A percentile compares a stretch with the other conserved stretches of the same genome.
phyloP scores from a whole-genome alignment of 345 rosid species.

The Populus ilicifolia region DNA sequence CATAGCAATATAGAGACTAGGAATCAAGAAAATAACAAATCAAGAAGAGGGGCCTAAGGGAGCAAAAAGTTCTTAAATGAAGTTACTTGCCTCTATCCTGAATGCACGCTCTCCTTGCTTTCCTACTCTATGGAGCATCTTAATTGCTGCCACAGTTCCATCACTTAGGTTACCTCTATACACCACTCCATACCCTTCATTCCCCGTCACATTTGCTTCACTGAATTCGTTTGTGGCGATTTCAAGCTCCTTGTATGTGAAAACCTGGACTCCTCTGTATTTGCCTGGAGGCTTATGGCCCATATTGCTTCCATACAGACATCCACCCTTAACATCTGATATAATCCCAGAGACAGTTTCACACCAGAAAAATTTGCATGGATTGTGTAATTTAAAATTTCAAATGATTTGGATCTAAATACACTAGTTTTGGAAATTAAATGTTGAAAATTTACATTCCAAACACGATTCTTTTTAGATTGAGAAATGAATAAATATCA shows the following conservation, averaged over 20 bases:
- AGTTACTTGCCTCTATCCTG: constrained; percentile 68
- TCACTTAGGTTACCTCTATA: constrained; percentile 65
- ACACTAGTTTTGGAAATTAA: background rate
- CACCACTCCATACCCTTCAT: constrained; percentile 57
- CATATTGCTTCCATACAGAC: constrained; percentile 42
- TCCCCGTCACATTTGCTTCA: constrained; percentile 60
- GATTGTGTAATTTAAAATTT: background rate
- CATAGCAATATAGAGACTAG: background rate
- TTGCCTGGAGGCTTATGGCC: constrained; percentile 21
- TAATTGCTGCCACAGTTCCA: constrained; percentile 78
- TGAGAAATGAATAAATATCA: background rate
- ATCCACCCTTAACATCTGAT: constrained; percentile 57
- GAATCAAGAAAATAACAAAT: constrained; percentile 1
- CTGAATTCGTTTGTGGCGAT: constrained; percentile 55
- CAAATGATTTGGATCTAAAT: background rate
- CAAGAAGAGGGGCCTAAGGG: constrained; percentile 5
- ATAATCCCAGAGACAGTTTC: constrained; percentile 10
- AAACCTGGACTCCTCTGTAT: constrained; percentile 61
- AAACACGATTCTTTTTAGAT: background rate
- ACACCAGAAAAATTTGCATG: background rate
- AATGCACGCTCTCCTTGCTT: constrained; percentile 81
- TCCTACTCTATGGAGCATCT: constrained; percentile 55
- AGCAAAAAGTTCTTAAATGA: constrained; percentile 38
- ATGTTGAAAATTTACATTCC: background rate
- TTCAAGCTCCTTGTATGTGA: constrained; percentile 79